Evolutionary conservation across 1,284 basidiomycete genomes (phyloP).

Genomic region (Sporisorium scitamineum): DNA sequence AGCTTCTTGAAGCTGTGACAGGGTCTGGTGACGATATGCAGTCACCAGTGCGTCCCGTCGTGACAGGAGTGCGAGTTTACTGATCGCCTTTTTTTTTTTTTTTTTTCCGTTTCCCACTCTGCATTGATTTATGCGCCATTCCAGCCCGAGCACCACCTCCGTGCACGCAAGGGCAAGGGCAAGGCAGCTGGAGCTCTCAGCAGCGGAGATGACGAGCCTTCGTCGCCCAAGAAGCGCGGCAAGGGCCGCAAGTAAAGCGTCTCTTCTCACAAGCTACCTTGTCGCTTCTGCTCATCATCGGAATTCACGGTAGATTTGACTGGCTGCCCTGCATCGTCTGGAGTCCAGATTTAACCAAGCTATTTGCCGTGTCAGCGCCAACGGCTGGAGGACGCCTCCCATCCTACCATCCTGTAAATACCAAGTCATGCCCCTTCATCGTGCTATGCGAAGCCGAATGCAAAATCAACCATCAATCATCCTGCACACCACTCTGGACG

Average conservation of each 20-base stretch:
- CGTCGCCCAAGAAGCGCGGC: slow-evolving; percentile 39
- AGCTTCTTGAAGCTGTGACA: neutral
- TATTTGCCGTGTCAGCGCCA: neutral
- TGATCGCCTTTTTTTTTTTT: slow-evolving; percentile 2
- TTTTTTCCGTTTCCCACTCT: neutral
- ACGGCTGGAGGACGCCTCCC: neutral
- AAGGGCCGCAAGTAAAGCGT: slow-evolving; percentile 46
- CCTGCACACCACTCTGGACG: no score
- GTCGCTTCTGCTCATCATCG: neutral
- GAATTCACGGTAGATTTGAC: neutral
- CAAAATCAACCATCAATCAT: neutral
- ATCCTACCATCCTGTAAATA: slow-evolving; percentile 18
- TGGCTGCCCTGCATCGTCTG: no score
- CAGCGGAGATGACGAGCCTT: slow-evolving; percentile 53
- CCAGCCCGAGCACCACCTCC: slow-evolving; percentile 47
- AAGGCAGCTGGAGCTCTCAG: slow-evolving; percentile 46
- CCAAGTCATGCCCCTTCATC: neutral
- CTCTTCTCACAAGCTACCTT: neutral
- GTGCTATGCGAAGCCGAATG: slow-evolving; percentile 1
- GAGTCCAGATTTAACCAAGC: no score
- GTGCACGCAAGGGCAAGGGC: slow-evolving; percentile 37
- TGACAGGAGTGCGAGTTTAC: neutral
- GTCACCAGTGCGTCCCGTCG: neutral
- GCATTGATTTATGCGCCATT: neutral
- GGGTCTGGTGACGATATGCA: neutral